Conservation (phyloP, 306 rosid genomes). For the Dryas alaskensis region DNA sequence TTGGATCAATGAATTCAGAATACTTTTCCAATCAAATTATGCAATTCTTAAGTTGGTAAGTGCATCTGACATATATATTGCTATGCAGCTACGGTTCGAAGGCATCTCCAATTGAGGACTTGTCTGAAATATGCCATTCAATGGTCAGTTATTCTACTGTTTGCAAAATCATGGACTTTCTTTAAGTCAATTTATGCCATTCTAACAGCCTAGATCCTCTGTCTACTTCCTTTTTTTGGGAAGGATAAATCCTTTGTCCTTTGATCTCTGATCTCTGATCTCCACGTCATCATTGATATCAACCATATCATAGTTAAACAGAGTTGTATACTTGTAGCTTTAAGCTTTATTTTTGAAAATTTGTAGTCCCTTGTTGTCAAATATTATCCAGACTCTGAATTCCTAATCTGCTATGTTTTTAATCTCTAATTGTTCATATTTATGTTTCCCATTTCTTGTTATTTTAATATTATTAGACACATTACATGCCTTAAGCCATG, state of each 20-base stretch:
- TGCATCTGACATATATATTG: slow-evolving; percentile 31
- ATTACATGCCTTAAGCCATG: not conserved
- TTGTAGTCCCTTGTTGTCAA: not conserved
- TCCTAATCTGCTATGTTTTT: not conserved
- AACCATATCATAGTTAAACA: not conserved
- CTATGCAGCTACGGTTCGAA: slow-evolving; percentile 83
- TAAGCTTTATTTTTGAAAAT: not conserved
- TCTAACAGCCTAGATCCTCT: not conserved
- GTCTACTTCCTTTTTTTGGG: not conserved
- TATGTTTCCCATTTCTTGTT: not conserved
- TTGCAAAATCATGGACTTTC: slow-evolving; percentile 3
- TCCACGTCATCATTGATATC: not conserved
- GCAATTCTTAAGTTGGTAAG: not conserved
- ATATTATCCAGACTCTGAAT: not conserved
- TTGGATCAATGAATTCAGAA: not conserved
- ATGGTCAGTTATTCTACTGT: slow-evolving; percentile 51
- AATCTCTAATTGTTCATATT: not conserved
- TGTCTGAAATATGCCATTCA: slow-evolving; percentile 77
- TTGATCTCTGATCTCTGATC: not conserved
- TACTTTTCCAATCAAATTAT: not conserved
- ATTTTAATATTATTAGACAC: not conserved
- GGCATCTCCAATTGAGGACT: slow-evolving; percentile 70
- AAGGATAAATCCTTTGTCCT: not conserved
- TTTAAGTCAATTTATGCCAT: slow-evolving; percentile 3
- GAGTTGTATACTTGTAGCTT: not conserved